A percentile compares a stretch with the other conserved stretches of the same genome.
These are phyloP conservation scores for Alternaria triticimaculans DNA, from an alignment of 2,329 filamentous ascomycete species.

Conservation along the genomic window DNA sequence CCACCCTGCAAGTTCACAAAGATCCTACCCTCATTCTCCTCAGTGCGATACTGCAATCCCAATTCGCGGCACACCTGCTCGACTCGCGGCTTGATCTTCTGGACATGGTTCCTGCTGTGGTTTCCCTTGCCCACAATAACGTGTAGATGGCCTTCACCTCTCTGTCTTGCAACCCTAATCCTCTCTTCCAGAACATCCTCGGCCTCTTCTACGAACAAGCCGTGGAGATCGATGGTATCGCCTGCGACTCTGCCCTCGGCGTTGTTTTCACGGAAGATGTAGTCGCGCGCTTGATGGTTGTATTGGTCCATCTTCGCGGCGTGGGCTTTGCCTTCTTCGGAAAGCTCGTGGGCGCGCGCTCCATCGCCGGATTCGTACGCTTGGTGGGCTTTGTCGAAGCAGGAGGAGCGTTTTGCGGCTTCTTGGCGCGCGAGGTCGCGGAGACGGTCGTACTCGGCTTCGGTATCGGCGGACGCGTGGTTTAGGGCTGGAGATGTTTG, in stretches of 20 bases:
- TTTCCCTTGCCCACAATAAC: slow-evolving; percentile 97
- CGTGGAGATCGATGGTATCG: slow-evolving; percentile 93
- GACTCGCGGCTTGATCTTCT: slow-evolving; percentile 95
- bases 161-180: slow-evolving; percentile 76
- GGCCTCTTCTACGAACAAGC: slow-evolving; percentile 92
- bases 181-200: slow-evolving; percentile 87
- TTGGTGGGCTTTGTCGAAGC: slow-evolving; percentile 72
- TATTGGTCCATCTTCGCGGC: slow-evolving; percentile 84
- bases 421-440: slow-evolving; percentile 83
- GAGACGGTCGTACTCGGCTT: slow-evolving; percentile 91
- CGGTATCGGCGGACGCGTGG: slow-evolving; percentile 51
- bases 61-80: slow-evolving; percentile 85
- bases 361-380: slow-evolving; percentile 87
- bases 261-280: slow-evolving; percentile 96
- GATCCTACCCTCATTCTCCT: slow-evolving; percentile 88
- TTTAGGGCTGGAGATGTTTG: slow-evolving; percentile 38
- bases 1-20: slow-evolving; percentile 86
- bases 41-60: slow-evolving; percentile 81
- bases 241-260: slow-evolving; percentile 72
- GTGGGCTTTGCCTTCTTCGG: slow-evolving; percentile 84
- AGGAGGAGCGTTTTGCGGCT: slow-evolving; percentile 76
- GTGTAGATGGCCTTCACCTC: slow-evolving; percentile 82
- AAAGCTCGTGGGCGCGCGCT: slow-evolving; percentile 80
- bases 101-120: slow-evolving; percentile 79
- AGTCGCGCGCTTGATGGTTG: slow-evolving; percentile 90